phyloP scores from a whole-genome alignment of 228 moss, liverwort and hornwort genomes.

The Sphagnum fallax region DNA sequence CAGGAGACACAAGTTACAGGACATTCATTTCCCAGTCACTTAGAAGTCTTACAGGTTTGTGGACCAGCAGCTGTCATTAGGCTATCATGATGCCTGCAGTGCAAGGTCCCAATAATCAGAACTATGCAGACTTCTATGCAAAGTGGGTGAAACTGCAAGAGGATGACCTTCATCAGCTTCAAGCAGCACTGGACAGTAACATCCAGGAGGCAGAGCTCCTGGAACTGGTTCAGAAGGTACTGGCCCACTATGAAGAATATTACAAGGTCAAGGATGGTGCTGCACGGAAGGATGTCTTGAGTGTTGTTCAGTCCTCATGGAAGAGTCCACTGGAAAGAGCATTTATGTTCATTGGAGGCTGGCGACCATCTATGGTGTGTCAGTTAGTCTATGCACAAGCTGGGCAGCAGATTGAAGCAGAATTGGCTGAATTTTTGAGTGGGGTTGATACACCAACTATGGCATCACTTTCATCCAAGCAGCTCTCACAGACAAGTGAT shows the following conservation, averaged over 20 bases:
- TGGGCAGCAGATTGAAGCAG: slow-evolving; percentile 43
- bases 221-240: slow-evolving; percentile 6
- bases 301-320: slow-evolving; percentile 39
- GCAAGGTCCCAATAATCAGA: slow-evolving; percentile 6
- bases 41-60: no score
- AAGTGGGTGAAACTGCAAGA: slow-evolving; percentile 8
- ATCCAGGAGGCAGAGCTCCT: slow-evolving; percentile 1
- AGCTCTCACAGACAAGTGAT: slow-evolving; percentile 24
- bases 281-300: slow-evolving; percentile 35
- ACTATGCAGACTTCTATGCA: slow-evolving; percentile 2
- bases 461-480: slow-evolving; percentile 37
- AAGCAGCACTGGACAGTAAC: slow-evolving; percentile 2
- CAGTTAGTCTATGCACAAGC: slow-evolving; percentile 47
- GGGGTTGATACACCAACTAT: slow-evolving; percentile 35
- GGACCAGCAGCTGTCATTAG: no score
- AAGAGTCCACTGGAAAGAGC: slow-evolving; percentile 44
- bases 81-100: background rate
- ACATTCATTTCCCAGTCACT: no score
- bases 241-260: slow-evolving; percentile 26
- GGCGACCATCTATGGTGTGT: slow-evolving; percentile 49
- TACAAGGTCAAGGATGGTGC: slow-evolving; percentile 31
- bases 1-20: no score
- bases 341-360: slow-evolving; percentile 57
- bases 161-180: slow-evolving; percentile 7
- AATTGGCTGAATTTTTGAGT: slow-evolving; percentile 34